A percentile compares a stretch with the other conserved stretches of the same genome.
phyloP scores from a whole-genome alignment of 176 grass and related monocot species.

The Tillandsia leiboldiana region DNA sequence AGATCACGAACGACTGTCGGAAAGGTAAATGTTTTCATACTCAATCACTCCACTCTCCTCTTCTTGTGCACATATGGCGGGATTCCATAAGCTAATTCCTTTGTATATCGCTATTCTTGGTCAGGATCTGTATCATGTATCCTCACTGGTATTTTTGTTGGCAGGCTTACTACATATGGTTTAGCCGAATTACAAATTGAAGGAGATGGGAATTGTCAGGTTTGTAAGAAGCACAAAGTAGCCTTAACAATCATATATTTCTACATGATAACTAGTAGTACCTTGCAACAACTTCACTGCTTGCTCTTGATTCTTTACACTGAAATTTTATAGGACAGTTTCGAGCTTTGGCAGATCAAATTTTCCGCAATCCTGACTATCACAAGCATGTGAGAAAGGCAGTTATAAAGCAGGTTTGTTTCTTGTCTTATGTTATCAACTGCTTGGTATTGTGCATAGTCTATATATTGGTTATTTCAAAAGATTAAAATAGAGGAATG shows the following conservation, averaged over 20 bases:
- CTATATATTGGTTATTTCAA: slow-evolving; percentile 11
- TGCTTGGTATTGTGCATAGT: background rate
- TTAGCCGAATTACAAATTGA: slow-evolving; percentile 95
- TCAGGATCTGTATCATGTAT: background rate
- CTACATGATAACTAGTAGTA: too few relatives aligned
- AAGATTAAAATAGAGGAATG: background rate
- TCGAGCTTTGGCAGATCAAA: slow-evolving; percentile 96
- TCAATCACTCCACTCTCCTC: background rate
- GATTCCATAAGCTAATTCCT: background rate
- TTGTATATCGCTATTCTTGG: too few relatives aligned
- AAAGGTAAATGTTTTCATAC: slow-evolving; percentile 45
- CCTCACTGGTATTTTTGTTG: slow-evolving; percentile 12
- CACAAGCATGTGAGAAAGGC: slow-evolving; percentile 81
- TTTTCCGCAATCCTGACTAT: slow-evolving; percentile 92
- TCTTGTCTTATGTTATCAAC: background rate
- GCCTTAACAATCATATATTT: too few relatives aligned
- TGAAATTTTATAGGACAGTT: slow-evolving; percentile 40
- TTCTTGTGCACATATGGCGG: too few relatives aligned
- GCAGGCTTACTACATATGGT: slow-evolving; percentile 73
- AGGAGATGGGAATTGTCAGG: slow-evolving; percentile 98
- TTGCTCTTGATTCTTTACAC: background rate
- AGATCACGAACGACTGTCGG: slow-evolving; percentile 76
- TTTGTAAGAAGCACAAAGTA: slow-evolving; percentile 17
- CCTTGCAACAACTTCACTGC: background rate
- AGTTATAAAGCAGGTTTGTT: slow-evolving; percentile 63